Base-by-base conservation (phyloP, 2,329 filamentous ascomycete genomes). In the Xylogone sp. region DNA sequence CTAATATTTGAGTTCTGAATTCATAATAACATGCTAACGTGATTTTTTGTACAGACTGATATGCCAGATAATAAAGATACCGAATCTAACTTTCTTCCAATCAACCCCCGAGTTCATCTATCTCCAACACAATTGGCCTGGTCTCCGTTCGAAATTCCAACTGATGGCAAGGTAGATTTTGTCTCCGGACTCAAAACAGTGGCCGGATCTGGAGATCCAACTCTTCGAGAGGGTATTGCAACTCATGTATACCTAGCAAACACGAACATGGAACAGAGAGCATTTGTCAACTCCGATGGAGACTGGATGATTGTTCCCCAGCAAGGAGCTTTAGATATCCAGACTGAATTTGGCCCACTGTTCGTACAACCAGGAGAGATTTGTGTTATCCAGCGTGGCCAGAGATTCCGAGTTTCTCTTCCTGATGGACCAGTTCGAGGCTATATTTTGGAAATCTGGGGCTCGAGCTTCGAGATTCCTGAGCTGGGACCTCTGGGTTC, bases 251-350 rank as follows among this genome's bases (percentile, higher is more conserved):
- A 77, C 57, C 68, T 70, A 50, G 70, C 74, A 53, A 77, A 76
- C 54, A 62, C 65, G 1, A 71, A 65, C 49, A 79, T 79, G 76
- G 64, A 66, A 3, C 65, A 69, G 3, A 65, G 71, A 34, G 75
- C 76, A 0, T 77, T 77, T 53, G 71, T 70, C 55, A 78, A 75
- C 59, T 78, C 81, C n/a, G 84, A 88, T 56, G 84, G 84, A 6
- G 83, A 87, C 59, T 77, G 84, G 58, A 71, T 87, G 46, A 82
- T 87, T 45, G 74, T 86, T 4, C 81, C 78, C 1, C 83, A 87
- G 56, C 75, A 82, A 57, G 84, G 84, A n/a, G 21, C 34, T 20
- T 50, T 62, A 3, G 58, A 87, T 49, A 84, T 87, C 50, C 82
- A 84, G 62, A 87, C 84, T 7, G 83, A 87, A 62, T 59, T 48